Conservation (phyloP, 768 basidiomycete species). For the Polyporus arcularius region DNA sequence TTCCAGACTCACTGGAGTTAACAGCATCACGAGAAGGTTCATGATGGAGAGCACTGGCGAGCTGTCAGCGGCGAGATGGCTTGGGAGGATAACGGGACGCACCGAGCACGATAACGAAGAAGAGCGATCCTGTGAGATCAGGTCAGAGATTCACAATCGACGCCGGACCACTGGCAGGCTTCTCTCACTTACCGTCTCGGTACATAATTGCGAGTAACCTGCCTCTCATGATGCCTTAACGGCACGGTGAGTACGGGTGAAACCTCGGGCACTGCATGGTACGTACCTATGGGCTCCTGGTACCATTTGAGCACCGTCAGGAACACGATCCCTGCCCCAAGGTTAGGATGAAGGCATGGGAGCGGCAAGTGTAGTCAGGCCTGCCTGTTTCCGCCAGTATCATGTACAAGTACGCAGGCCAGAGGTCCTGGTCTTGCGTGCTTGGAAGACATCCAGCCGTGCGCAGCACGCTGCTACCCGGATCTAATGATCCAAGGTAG, state of each 20-base stretch:
- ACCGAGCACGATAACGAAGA: conserved; percentile 3
- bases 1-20: conserved; percentile 1
- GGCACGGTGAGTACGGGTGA: background rate
- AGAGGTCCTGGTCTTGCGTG: background rate
- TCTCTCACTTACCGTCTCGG: conserved; percentile 1
- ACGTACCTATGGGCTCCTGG: background rate
- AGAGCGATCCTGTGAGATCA: background rate
- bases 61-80: background rate
- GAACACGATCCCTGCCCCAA: background rate
- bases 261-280: background rate
- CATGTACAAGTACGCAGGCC: background rate
- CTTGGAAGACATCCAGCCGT: background rate
- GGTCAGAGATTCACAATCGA: too few relatives aligned
- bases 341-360: background rate
- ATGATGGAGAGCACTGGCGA: background rate
- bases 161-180: too few relatives aligned
- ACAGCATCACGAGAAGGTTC: conserved; percentile 8
- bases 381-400: background rate
- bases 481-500: background rate
- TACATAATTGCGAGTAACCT: conserved; percentile 4
- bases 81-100: background rate
- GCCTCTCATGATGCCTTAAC: background rate
- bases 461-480: background rate
- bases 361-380: background rate
- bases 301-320: background rate